phyloP scores from a whole-genome alignment of 441 rosid genomes.

The Sinapis alba region DNA sequence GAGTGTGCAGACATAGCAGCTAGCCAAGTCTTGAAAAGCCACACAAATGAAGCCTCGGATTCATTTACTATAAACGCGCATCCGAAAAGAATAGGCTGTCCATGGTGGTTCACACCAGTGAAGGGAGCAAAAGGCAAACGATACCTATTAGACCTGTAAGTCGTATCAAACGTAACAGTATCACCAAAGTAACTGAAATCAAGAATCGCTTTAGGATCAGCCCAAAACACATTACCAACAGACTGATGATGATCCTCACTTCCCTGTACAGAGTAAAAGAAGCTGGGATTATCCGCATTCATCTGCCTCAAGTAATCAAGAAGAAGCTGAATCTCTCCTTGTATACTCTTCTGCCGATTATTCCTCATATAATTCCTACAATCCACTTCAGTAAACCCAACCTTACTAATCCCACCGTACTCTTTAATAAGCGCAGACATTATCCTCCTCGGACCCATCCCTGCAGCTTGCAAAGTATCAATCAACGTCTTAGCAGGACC shows the following conservation, averaged over 20 bases:
- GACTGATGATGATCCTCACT: constrained; percentile 63
- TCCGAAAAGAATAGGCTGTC: constrained; percentile 86
- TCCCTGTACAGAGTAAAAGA: constrained; percentile 80
- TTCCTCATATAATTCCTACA: constrained; percentile 93
- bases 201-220: constrained; percentile 75
- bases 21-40: constrained; percentile 93
- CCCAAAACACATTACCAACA: constrained; percentile 83
- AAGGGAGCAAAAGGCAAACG: constrained; percentile 91
- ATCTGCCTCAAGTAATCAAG: constrained; percentile 88
- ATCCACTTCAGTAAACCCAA: constrained; percentile 95
- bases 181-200: constrained; percentile 83
- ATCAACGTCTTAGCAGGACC: constrained; percentile 85
- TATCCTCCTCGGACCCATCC: constrained; percentile 85
- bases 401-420: constrained; percentile 93
- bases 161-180: constrained; percentile 84
- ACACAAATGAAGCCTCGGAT: constrained; percentile 78
- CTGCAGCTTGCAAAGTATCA: constrained; percentile 81
- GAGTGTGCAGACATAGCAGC: constrained; percentile 70
- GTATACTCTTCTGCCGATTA: constrained; percentile 76
- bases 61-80: constrained; percentile 90
- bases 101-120: constrained; percentile 95
- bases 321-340: constrained; percentile 84
- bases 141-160: constrained; percentile 80
- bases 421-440: constrained; percentile 90
- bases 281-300: constrained; percentile 67